Base-by-base conservation (phyloP, 2,329 filamentous ascomycete species). In the Cladosporium sp. region DNA sequence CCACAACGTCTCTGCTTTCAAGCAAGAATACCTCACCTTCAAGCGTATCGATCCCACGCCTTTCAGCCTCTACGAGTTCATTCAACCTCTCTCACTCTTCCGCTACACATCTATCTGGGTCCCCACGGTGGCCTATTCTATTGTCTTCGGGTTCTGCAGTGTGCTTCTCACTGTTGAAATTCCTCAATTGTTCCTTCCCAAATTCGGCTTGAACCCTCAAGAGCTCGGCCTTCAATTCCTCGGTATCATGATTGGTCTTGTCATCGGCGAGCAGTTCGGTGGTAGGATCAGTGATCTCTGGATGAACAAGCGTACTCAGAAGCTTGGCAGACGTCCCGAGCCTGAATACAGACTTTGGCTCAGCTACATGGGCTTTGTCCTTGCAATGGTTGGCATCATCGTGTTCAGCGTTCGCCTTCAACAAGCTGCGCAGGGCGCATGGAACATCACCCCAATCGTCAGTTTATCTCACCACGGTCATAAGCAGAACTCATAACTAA, bases 221-320 rank as follows among this genome's bases (percentile, higher is more conserved):
- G 78, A 85, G 60, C 74, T 85, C 6, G 84, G 84, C 0, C 75
- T 86, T 1, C 82, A 86, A 60, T 84, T 82, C 64, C 70, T 85
- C 7, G 78, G 78, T 3, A 73, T 85, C 50, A 82, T 86, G 51
- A 74, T 85, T 36, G 83, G 84, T 1, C 80, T 78, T 1, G 67
- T 85, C 4, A 73, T 85, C 9, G 84, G 84, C 19, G 84, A 86
- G 67, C 82, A 84, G 65, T 66, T 85, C 7, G 83, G 82, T 47
- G 83, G 82, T 1, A 73, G 76, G 30, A 65, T 80, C 25, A 82
- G 78, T 4, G 82, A 86, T 67, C 72, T 70, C 37, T 86, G 78
- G 80, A 82, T 82, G 76, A 73, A 72, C 51, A 63, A 72, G 19
- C 68, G 73, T 3, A 71, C 74, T 8, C 74, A 73, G 36, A 69